Evolutionary conservation across 345 rosid species (phyloP).

Genomic region (Adansonia digitata): DNA sequence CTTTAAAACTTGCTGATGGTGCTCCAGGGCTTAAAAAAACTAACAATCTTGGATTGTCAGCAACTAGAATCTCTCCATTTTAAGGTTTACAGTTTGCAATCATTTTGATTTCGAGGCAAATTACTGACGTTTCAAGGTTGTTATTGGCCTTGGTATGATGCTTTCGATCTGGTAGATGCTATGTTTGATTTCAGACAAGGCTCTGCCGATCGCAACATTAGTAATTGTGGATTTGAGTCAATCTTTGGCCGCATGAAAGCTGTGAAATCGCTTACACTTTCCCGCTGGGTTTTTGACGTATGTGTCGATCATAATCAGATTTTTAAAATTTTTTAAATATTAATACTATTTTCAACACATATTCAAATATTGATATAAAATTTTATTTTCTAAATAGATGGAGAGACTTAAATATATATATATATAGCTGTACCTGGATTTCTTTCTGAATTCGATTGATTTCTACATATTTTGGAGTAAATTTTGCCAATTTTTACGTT

Average conservation of each 20-base stretch:
- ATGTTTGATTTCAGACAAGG: constrained; percentile 31
- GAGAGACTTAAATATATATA: too few species aligned
- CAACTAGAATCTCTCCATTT: neutral
- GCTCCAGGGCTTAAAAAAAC: neutral
- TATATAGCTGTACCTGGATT: too few species aligned
- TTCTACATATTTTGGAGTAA: too few species aligned
- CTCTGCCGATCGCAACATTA: constrained; percentile 21
- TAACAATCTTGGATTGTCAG: constrained; percentile 7
- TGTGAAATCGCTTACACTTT: constrained; percentile 41
- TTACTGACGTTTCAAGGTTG: neutral
- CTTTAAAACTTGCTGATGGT: neutral
- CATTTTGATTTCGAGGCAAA: neutral
- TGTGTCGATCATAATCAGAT: neutral
- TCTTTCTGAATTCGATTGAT: too few species aligned
- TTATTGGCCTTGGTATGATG: neutral
- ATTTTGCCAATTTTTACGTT: too few species aligned
- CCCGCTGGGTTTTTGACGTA: constrained; percentile 63
- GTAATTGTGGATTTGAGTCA: constrained; percentile 23
- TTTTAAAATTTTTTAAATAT: too few species aligned
- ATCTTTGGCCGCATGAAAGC: constrained; percentile 37
- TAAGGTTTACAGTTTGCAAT: neutral
- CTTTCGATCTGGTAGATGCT: neutral
- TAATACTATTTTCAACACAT: too few species aligned
- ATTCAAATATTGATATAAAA: too few species aligned
- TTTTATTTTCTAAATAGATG: too few species aligned